A percentile compares a stretch with the other conserved stretches of the same genome.
Conservation (phyloP, 2,329 filamentous ascomycete genomes). For the Apiospora aurea region DNA sequence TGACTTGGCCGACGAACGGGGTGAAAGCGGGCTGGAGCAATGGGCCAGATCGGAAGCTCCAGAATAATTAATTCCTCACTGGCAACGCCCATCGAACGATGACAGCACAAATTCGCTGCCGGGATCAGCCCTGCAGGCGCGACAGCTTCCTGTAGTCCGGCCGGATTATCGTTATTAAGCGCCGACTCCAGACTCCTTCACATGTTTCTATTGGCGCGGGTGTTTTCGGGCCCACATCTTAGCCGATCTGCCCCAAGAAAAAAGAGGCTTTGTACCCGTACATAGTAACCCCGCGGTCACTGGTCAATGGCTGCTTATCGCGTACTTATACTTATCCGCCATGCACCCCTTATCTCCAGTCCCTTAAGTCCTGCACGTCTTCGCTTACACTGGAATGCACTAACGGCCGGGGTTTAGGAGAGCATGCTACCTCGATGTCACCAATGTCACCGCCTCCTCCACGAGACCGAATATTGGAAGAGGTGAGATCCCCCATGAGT, state of each 20-base stretch:
- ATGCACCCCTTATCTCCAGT: too few relatives aligned
- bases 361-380: too few relatives aligned
- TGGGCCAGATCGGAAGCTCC: conserved; percentile 17
- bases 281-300: too few relatives aligned
- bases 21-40: not conserved
- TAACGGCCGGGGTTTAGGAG: too few relatives aligned
- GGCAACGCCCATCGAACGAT: not conserved
- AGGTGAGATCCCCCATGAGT: too few relatives aligned
- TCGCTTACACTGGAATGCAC: too few relatives aligned
- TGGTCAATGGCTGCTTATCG: too few relatives aligned
- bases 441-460: too few relatives aligned
- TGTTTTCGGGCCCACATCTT: not conserved
- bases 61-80: conserved; percentile 7
- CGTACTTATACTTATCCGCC: too few relatives aligned
- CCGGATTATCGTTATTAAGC: not conserved
- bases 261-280: not conserved
- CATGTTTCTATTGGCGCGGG: not conserved
- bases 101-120: not conserved
- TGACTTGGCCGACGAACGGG: conserved; percentile 13
- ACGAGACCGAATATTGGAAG: too few relatives aligned
- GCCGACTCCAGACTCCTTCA: not conserved
- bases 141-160: conserved; percentile 6
- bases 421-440: too few relatives aligned
- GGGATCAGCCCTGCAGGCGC: not conserved
- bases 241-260: not conserved